Percentiles rank a stretch among this genome's conserved stretches.
Evolutionary conservation across 495 filamentous ascomycete genomes (phyloP).

Genomic region (Penicillium riverlandense): DNA sequence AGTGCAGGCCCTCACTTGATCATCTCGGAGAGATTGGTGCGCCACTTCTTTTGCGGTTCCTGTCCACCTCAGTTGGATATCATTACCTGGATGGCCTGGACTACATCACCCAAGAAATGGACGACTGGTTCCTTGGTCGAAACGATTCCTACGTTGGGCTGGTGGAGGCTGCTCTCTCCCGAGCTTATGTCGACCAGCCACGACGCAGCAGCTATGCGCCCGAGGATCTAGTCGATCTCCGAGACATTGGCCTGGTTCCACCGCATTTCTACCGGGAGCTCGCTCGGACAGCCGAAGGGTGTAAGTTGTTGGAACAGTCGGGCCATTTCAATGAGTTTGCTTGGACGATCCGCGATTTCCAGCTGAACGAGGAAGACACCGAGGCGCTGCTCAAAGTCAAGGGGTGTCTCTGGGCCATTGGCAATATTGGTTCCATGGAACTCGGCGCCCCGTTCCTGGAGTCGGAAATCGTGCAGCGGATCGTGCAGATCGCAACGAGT

Average conservation of each 20-base stretch:
- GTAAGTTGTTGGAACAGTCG: constrained; percentile 80
- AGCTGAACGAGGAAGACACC: constrained; percentile 72
- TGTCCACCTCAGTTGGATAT: constrained; percentile 93
- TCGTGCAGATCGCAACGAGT: constrained; percentile 77
- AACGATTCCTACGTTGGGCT: constrained; percentile 91
- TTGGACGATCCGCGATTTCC: constrained; percentile 75
- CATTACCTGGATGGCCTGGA: constrained; percentile 95
- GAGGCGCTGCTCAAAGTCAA: constrained; percentile 92
- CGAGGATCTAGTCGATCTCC: constrained; percentile 51
- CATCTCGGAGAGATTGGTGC: constrained; percentile 96
- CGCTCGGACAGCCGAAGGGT: constrained; percentile 86
- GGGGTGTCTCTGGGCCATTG: constrained; percentile 94
- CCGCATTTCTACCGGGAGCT: constrained; percentile 97
- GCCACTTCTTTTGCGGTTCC: constrained; percentile 82
- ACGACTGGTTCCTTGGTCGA: constrained; percentile 95
- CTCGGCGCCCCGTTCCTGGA: constrained; percentile 88
- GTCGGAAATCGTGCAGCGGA: constrained; percentile 74
- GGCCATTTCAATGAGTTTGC: constrained; percentile 95
- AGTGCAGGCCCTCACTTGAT: constrained; percentile 91
- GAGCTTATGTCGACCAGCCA: constrained; percentile 64
- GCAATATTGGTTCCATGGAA: constrained; percentile 97
- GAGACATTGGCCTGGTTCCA: constrained; percentile 65
- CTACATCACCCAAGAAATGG: constrained; percentile 98
- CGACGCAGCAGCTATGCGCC: constrained; percentile 32
- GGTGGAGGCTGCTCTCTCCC: constrained; percentile 92